These are phyloP conservation scores for Fusarium tanahbumbuense DNA, from an alignment of 2,329 filamentous ascomycete genomes.

Conservation along the genomic window DNA sequence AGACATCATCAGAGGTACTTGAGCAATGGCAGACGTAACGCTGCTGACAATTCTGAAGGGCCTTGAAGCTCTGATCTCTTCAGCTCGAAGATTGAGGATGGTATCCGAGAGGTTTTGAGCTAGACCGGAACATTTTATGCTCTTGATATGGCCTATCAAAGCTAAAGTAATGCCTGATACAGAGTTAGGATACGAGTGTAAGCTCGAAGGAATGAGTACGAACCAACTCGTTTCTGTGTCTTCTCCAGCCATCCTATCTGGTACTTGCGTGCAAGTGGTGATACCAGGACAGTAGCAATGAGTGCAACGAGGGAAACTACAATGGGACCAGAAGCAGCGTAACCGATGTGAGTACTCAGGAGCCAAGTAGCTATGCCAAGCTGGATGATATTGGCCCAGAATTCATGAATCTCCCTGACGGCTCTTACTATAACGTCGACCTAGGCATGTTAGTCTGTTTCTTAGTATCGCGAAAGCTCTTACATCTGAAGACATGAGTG, in stretches of 20 bases:
- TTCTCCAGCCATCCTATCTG: conserved; percentile 44
- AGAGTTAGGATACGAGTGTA: background rate
- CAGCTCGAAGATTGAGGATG: conserved; percentile 48
- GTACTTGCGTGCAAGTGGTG: conserved; percentile 47
- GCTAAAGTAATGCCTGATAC: conserved; percentile 46
- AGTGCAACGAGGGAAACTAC: conserved; percentile 47
- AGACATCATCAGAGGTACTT: conserved; percentile 50
- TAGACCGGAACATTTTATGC: conserved; percentile 56
- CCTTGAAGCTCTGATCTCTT: conserved; percentile 52
- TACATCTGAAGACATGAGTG: conserved; percentile 57
- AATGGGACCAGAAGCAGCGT: conserved; percentile 51
- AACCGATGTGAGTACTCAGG: conserved; percentile 50
- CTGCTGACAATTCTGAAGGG: conserved; percentile 51
- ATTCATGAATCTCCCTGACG: conserved; percentile 51
- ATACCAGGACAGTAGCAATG: conserved; percentile 42
- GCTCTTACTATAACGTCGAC: conserved; percentile 54
- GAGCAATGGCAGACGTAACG: conserved; percentile 52
- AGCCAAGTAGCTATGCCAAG: conserved; percentile 51
- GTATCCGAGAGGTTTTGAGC: conserved; percentile 47
- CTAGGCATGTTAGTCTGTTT: conserved; percentile 26
- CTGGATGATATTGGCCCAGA: conserved; percentile 53
- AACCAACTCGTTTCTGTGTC: conserved; percentile 47
- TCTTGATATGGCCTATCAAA: conserved; percentile 56
- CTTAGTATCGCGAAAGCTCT: background rate
- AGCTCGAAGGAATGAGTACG: background rate